Conservation (phyloP, 495 filamentous ascomycete genomes). For the Penicillium canariense region DNA sequence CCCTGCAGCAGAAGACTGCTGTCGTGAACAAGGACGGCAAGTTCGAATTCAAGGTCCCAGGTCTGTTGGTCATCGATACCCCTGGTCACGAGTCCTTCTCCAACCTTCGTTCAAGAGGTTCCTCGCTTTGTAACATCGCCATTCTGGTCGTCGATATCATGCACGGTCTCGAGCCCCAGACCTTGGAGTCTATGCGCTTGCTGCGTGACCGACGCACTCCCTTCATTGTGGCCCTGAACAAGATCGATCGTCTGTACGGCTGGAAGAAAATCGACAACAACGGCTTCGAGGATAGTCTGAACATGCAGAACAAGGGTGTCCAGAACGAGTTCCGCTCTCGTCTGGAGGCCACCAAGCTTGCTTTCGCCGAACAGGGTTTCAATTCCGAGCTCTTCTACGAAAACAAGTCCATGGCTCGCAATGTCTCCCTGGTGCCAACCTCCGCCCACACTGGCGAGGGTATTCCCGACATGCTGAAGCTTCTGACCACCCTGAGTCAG, state of each 20-base stretch:
- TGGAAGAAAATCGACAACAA: slow-evolving; percentile 99
- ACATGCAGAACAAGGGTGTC: slow-evolving; percentile 87
- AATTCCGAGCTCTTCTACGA: slow-evolving; percentile 96
- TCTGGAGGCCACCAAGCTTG: slow-evolving; percentile 85
- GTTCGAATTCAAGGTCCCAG: slow-evolving; percentile 97
- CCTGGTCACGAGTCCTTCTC: slow-evolving; percentile 99
- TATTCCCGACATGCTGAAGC: slow-evolving; percentile 98
- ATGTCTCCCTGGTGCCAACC: slow-evolving; percentile 93
- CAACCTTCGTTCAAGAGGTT: slow-evolving; percentile 92
- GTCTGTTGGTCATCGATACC: slow-evolving; percentile 96
- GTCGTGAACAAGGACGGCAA: slow-evolving; percentile 88
- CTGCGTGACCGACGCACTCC: slow-evolving; percentile 92
- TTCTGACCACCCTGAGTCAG: slow-evolving; percentile 86
- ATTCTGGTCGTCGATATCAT: slow-evolving; percentile 99
- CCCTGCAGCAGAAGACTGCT: slow-evolving; percentile 82
- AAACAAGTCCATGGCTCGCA: slow-evolving; percentile 93
- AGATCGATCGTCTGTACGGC: slow-evolving; percentile 98
- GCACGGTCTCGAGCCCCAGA: slow-evolving; percentile 98
- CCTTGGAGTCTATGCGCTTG: slow-evolving; percentile 92
- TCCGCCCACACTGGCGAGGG: slow-evolving; percentile 98
- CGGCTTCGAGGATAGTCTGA: slow-evolving; percentile 89
- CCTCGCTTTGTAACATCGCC: slow-evolving; percentile 97
- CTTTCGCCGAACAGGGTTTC: slow-evolving; percentile 94
- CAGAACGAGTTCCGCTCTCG: slow-evolving; percentile 94
- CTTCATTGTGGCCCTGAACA: slow-evolving; percentile 98